Base-by-base conservation (phyloP, 2,329 filamentous ascomycete species). In the Cytospora paraplurivora region DNA sequence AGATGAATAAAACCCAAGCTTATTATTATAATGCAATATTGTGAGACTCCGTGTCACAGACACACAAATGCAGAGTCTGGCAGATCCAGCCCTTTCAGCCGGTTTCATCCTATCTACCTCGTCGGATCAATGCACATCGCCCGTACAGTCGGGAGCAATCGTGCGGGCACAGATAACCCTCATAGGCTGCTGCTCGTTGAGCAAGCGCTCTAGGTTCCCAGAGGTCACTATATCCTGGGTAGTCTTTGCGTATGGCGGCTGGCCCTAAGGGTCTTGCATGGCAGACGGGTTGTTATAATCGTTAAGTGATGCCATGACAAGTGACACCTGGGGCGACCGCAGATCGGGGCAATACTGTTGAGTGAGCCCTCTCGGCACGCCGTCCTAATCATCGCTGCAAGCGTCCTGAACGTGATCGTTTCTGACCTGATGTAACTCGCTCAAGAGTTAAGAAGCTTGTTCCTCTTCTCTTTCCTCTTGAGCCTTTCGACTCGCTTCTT, bases 391-490 rank as follows among this genome's bases (percentile, higher is more conserved):
- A 33, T 58, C 21, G 57, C 54, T 54, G 62, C 57, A 44, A 34
- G 49, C 19, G 57, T 60, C 57, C 38, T 52, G 19, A 37, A 50
- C 19, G 52, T 37, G 54, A 19, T 58, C 54, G 57, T 49, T 19
- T 47, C 47, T 35, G 50, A 41, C 21, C 49, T 38, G 38, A 32
- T 21, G 32, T 11, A 27, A 38, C 27, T 55, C 35, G 49, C 62
- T 84, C 80, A 89, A 66, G 86, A 88, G 75, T 88, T 88, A 71
- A 90, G 74, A 75, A 92, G 79, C 81, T 94, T 95, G 78, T 94
- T 99, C 74, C 95, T 88, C 88, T 98, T 98, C 82, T 99, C 95
- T 77, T 92, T 91, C 74, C 93, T 86, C 88, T 93, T 97, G 77
- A 97, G 78, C 71, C 95, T 86, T 79, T 99, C 95, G 13, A 98